A percentile compares a stretch with the other conserved stretches of the same genome.
Evolutionary conservation across 2,329 filamentous ascomycete genomes (phyloP).

Genomic region (Colletotrichum musicola): DNA sequence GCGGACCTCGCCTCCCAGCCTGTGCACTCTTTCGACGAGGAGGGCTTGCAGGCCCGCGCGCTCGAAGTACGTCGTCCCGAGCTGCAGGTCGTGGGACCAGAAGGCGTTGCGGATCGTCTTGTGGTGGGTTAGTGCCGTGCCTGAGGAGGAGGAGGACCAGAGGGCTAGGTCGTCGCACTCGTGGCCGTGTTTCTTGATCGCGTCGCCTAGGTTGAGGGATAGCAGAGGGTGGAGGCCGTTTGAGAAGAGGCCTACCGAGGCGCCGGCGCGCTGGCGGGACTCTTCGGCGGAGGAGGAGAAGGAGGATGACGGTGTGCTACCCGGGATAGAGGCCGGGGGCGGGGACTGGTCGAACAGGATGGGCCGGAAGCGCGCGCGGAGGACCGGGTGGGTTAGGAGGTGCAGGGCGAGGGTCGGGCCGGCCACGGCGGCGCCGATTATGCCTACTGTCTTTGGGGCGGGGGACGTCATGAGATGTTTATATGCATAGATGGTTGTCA

Average conservation of each 20-base stretch:
- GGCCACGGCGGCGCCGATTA: constrained; percentile 37
- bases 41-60: constrained; percentile 39
- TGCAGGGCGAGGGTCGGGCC: constrained; percentile 39
- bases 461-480: background rate
- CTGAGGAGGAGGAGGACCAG: constrained; percentile 6
- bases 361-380: constrained; percentile 29
- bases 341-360: constrained; percentile 32
- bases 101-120: constrained; percentile 35
- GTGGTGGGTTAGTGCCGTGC: background rate
- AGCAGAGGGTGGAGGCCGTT: constrained; percentile 42
- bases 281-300: background rate
- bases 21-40: constrained; percentile 37
- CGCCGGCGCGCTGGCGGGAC: constrained; percentile 39
- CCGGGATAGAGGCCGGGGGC: constrained; percentile 4
- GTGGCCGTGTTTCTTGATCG: constrained; percentile 24
- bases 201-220: constrained; percentile 39
- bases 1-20: constrained; percentile 40
- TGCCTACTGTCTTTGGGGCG: constrained; percentile 29
- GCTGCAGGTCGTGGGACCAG: constrained; percentile 41
- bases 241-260: constrained; percentile 42
- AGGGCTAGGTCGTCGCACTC: constrained; percentile 24
- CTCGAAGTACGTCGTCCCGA: constrained; percentile 42
- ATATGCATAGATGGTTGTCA: background rate
- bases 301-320: background rate
- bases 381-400: constrained; percentile 38